Conservation (phyloP, 179 eudicot genomes). For the Silene noctiflora region DNA sequence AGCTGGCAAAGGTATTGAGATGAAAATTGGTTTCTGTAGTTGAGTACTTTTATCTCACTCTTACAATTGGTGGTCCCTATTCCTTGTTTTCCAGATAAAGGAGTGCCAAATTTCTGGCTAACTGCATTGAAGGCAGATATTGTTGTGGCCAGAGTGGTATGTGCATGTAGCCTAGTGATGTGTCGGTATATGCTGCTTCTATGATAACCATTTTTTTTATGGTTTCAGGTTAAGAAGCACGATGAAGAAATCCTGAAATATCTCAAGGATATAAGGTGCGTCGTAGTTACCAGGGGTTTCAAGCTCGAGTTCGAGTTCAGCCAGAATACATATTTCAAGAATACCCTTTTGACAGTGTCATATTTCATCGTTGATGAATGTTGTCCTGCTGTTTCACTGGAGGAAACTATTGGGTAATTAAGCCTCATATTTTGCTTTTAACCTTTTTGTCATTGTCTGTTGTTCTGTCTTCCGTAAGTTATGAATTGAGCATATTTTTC, state of each 20-base stretch:
- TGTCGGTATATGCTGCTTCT: too few relatives aligned
- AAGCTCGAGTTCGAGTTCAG: slow-evolving; percentile 59
- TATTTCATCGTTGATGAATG: slow-evolving; percentile 69
- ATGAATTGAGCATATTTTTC: background rate
- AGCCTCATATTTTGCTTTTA: background rate
- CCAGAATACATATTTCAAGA: slow-evolving; percentile 51
- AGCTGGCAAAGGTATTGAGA: too few relatives aligned
- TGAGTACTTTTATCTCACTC: too few relatives aligned
- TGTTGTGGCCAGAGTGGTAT: too few relatives aligned
- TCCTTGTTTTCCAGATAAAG: too few relatives aligned
- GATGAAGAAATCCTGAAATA: slow-evolving; percentile 60
- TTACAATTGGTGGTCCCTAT: too few relatives aligned
- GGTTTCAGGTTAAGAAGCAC: slow-evolving; percentile 37
- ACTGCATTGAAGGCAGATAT: too few relatives aligned
- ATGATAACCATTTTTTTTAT: background rate
- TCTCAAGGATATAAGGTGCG: slow-evolving; percentile 61
- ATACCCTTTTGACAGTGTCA: slow-evolving; percentile 44
- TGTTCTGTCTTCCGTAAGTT: background rate
- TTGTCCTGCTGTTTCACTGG: slow-evolving; percentile 43
- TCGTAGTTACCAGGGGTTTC: slow-evolving; percentile 54
- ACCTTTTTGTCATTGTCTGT: background rate
- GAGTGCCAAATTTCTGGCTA: too few relatives aligned
- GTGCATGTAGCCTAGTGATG: too few relatives aligned
- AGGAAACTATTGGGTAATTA: slow-evolving; percentile 62
- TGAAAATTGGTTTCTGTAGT: too few relatives aligned